These are phyloP conservation scores for Mortierella sp. DNA, from an alignment of 371 early-diverging fungal species.

Conservation along the genomic window DNA sequence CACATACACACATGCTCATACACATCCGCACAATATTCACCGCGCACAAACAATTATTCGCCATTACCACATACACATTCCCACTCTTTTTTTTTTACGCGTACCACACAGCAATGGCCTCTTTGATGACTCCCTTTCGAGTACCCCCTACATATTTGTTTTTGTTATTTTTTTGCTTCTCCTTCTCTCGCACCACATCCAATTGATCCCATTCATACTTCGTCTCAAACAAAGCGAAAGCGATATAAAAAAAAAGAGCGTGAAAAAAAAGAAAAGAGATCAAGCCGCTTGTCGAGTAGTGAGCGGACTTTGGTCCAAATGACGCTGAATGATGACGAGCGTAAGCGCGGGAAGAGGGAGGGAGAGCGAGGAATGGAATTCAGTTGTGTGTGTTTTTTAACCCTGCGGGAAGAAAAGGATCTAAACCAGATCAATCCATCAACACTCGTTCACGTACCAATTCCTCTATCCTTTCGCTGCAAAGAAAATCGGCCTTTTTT, in stretches of 20 bases:
- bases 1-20: neutral
- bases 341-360: constrained; percentile 7
- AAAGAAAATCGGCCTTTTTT: neutral
- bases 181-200: neutral
- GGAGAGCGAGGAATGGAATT: neutral
- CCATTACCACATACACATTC: neutral
- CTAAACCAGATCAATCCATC: constrained; percentile 29
- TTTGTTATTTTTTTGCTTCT: neutral
- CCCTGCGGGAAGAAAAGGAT: constrained; percentile 20
- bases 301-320: constrained; percentile 2
- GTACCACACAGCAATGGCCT: neutral
- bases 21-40: neutral
- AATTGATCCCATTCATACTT: neutral
- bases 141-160: neutral
- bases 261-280: neutral
- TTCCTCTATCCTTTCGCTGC: neutral
- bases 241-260: neutral
- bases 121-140: neutral
- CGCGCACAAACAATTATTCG: neutral
- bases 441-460: neutral
- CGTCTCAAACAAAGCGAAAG: neutral
- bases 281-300: neutral
- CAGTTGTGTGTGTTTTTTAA: neutral
- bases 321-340: constrained; percentile 17
- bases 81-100: neutral